Evolutionary conservation across 2,329 filamentous ascomycete genomes (phyloP).

Genomic region (Domatiomyces globalis): DNA sequence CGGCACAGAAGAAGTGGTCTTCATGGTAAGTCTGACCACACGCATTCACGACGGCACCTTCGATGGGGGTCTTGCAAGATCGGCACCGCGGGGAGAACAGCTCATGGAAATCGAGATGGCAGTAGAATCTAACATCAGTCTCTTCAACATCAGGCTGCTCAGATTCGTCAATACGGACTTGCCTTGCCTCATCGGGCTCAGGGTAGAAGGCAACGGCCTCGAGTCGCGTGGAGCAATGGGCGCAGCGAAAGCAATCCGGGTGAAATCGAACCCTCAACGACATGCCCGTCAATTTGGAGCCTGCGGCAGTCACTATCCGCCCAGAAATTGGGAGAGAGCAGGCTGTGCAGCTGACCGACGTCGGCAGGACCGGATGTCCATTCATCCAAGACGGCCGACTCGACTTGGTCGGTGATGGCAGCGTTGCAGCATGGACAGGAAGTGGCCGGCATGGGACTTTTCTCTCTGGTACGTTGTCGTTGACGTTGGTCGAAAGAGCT

Average conservation of each 20-base stretch:
- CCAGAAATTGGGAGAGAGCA: conserved; percentile 77
- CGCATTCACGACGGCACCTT: conserved; percentile 86
- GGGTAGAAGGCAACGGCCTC: conserved; percentile 95
- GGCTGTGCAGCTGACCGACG: conserved; percentile 65
- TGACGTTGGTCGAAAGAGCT: conserved; percentile 22
- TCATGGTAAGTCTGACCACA: conserved; percentile 94
- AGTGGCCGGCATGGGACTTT: conserved; percentile 1
- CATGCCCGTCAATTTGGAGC: conserved; percentile 27
- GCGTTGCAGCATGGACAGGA: conserved; percentile 17
- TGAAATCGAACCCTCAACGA: conserved; percentile 53
- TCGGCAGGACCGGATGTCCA: conserved; percentile 33
- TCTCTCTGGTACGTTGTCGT: conserved; percentile 4
- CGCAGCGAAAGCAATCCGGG: conserved; percentile 82
- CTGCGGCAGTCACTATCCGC: conserved; percentile 71
- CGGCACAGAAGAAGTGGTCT: conserved; percentile 96
- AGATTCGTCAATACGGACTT: conserved; percentile 53
- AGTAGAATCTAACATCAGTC: conserved; percentile 69
- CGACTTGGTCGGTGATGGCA: conserved; percentile 22
- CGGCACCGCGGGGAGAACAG: conserved; percentile 84
- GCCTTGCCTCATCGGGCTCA: conserved; percentile 61
- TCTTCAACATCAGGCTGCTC: conserved; percentile 36
- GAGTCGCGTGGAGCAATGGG: conserved; percentile 70
- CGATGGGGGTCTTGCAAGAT: conserved; percentile 89
- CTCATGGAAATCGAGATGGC: conserved; percentile 98
- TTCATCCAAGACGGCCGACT: conserved; percentile 20